phyloP scores from a whole-genome alignment of 2,329 filamentous ascomycete genomes.

The Thielaviopsis ethacetica region DNA sequence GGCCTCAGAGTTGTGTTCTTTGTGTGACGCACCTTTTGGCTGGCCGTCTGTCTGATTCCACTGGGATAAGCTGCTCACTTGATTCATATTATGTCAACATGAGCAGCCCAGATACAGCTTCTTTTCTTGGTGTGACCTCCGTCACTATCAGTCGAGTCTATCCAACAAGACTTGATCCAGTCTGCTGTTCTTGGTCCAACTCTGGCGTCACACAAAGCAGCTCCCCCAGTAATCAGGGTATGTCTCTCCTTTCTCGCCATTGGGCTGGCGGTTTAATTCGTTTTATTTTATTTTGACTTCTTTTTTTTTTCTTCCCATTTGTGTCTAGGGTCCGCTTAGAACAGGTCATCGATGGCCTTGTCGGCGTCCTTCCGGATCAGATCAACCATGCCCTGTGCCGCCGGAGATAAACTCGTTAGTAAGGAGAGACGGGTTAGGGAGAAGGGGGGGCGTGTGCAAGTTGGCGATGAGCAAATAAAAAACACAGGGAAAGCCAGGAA shows the following conservation, averaged over 20 bases:
- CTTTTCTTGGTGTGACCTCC: too few species aligned
- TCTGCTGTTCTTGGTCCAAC: neutral
- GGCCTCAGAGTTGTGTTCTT: too few species aligned
- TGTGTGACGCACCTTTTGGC: too few species aligned
- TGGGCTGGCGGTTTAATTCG: neutral
- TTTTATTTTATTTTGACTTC: neutral
- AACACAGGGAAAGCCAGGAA: too few species aligned
- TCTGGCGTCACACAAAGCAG: neutral
- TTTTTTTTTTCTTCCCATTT: neutral
- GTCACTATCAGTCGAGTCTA: too few species aligned
- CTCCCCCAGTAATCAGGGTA: neutral
- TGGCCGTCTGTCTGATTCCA: too few species aligned
- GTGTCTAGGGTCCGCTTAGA: slow-evolving; percentile 28
- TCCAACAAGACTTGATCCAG: too few species aligned
- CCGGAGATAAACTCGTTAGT: neutral
- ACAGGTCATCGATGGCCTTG: slow-evolving; percentile 75
- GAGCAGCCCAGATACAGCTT: too few species aligned
- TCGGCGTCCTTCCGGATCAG: slow-evolving; percentile 87
- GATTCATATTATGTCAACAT: too few species aligned
- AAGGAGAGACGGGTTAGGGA: neutral
- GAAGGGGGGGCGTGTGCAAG: neutral
- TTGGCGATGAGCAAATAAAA: neutral
- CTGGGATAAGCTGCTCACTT: too few species aligned
- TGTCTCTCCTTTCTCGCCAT: neutral
- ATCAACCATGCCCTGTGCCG: slow-evolving; percentile 70